A percentile compares a stretch with the other conserved stretches of the same genome.
Conservation (phyloP, 345 rosid species). For the Populus simonii region DNA sequence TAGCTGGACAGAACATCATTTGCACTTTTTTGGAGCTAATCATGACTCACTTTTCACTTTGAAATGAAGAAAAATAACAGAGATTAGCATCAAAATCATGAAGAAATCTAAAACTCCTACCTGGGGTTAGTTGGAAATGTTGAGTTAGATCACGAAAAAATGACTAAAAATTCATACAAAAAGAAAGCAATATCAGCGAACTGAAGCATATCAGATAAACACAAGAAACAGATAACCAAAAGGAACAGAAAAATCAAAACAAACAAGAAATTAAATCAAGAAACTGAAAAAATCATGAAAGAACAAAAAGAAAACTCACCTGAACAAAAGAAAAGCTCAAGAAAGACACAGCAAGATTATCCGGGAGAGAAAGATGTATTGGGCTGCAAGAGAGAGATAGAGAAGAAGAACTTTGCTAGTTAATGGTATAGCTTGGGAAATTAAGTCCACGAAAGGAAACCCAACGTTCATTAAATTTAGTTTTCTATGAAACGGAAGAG, state of each 20-base stretch:
- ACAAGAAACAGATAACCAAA: background rate
- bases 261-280: background rate
- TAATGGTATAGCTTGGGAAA: background rate
- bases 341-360: background rate
- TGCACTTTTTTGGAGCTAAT: background rate
- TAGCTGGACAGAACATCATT: background rate
- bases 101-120: background rate
- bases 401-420: background rate
- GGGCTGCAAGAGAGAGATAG: too few relatives aligned
- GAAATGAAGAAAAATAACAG: background rate
- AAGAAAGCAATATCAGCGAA: slow-evolving; percentile 1
- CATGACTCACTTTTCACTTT: background rate
- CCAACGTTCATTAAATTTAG: background rate
- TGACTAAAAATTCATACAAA: background rate
- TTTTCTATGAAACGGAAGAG: background rate
- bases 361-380: background rate
- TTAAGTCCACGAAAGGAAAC: slow-evolving; percentile 17
- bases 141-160: background rate
- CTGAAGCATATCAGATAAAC: background rate
- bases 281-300: background rate
- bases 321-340: background rate
- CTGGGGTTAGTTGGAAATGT: background rate
- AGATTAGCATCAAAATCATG: background rate
- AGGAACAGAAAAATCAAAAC: background rate
- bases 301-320: background rate